Evolutionary conservation across 768 basidiomycete genomes (phyloP).

Genomic region (Coprinopsis sp.): DNA sequence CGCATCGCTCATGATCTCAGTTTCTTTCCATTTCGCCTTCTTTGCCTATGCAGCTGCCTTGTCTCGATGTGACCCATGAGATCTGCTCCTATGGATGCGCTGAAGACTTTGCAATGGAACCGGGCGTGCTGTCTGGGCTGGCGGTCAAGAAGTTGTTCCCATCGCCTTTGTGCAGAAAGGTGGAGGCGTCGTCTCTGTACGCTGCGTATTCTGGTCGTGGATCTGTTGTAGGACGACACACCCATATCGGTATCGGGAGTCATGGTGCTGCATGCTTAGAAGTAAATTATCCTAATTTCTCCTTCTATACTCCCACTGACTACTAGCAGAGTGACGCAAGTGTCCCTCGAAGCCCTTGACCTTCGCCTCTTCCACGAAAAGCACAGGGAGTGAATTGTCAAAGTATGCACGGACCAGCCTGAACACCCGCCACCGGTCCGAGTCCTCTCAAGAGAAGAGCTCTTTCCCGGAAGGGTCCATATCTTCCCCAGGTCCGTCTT

Average conservation of each 20-base stretch:
- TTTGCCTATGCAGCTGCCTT: slow-evolving; percentile 43
- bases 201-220: slow-evolving; percentile 89
- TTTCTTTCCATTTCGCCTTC: not conserved
- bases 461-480: slow-evolving; percentile 83
- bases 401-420: slow-evolving; percentile 96
- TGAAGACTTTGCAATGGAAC: slow-evolving; percentile 59
- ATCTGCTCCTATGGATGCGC: slow-evolving; percentile 87
- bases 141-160: slow-evolving; percentile 91
- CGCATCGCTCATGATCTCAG: not conserved
- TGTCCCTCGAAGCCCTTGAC: slow-evolving; percentile 88
- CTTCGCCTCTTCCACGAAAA: slow-evolving; percentile 85
- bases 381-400: slow-evolving; percentile 87
- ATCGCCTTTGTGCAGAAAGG: slow-evolving; percentile 87
- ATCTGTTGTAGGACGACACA: slow-evolving; percentile 85
- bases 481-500: slow-evolving; percentile 80
- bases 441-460: slow-evolving; percentile 89
- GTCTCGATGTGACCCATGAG: slow-evolving; percentile 79
- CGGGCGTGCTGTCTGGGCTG: slow-evolving; percentile 69
- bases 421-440: slow-evolving; percentile 87
- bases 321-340: slow-evolving; percentile 64
- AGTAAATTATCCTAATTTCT: slow-evolving; percentile 38
- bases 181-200: slow-evolving; percentile 92
- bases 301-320: not conserved
- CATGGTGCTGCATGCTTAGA: slow-evolving; percentile 86
- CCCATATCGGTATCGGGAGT: slow-evolving; percentile 88